phyloP scores from a whole-genome alignment of 495 filamentous ascomycete genomes.

The Lasiosphaeria miniovina region DNA sequence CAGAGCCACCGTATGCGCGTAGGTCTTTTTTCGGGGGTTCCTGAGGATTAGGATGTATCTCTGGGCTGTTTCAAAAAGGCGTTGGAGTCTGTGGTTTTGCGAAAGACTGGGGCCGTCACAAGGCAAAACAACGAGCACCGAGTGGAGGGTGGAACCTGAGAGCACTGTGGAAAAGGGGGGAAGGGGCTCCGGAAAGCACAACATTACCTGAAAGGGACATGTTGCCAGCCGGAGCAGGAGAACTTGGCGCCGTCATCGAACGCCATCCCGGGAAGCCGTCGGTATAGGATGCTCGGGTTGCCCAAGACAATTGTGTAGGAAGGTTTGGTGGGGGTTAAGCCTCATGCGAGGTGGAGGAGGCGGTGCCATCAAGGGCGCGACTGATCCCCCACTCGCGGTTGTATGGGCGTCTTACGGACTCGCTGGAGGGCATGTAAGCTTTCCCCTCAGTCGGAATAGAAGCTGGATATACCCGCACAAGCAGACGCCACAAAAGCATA shows the following conservation, averaged over 20 bases:
- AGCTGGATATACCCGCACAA: conserved; percentile 21
- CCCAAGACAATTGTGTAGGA: neutral
- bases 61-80: conserved; percentile 18
- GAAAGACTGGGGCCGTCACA: conserved; percentile 20
- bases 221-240: neutral
- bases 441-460: conserved; percentile 2
- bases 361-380: neutral
- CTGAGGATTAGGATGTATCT: conserved; percentile 46
- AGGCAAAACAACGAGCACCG: conserved; percentile 17
- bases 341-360: neutral
- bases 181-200: conserved; percentile 3
- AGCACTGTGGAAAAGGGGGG: neutral
- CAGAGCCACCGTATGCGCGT: conserved; percentile 72
- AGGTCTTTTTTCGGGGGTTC: conserved; percentile 59
- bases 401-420: neutral
- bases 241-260: neutral
- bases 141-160: conserved; percentile 4
- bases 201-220: neutral
- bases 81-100: conserved; percentile 20
- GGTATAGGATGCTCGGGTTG: neutral
- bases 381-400: neutral
- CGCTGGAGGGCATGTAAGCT: conserved; percentile 4
- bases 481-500: conserved; percentile 17
- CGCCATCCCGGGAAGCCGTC: neutral
- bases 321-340: conserved; percentile 8